Evolutionary conservation across 2,329 filamentous ascomycete species (phyloP).

Genomic region (Hymenoscyphus fructigenus): DNA sequence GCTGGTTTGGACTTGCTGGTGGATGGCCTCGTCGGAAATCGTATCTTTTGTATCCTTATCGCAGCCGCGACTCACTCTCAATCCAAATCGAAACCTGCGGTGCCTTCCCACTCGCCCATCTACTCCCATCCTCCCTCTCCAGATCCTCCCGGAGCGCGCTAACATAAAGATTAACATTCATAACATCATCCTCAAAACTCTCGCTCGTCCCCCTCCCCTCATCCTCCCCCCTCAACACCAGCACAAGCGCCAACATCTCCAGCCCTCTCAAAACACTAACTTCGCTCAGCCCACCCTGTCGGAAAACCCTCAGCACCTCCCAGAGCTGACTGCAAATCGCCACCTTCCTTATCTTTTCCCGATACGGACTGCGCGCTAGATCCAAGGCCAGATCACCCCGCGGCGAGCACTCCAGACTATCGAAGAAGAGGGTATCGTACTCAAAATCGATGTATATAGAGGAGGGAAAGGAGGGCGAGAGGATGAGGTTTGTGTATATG

Average conservation of each 20-base stretch:
- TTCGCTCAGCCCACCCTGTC: constrained; percentile 27
- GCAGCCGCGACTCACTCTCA: background rate
- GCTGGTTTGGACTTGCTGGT: background rate
- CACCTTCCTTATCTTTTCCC: constrained; percentile 23
- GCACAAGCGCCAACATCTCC: constrained; percentile 28
- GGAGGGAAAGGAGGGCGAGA: constrained; percentile 26
- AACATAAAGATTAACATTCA: constrained; percentile 27
- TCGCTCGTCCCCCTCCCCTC: constrained; percentile 20
- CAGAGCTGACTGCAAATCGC: constrained; percentile 31
- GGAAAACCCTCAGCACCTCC: constrained; percentile 32
- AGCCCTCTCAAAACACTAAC: constrained; percentile 26
- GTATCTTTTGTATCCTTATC: background rate
- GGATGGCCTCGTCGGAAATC: background rate
- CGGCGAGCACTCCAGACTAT: constrained; percentile 31
- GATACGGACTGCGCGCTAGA: constrained; percentile 24
- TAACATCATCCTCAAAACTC: constrained; percentile 20
- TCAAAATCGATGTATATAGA: constrained; percentile 29
- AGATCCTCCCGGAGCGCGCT: constrained; percentile 26
- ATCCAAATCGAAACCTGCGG: constrained; percentile 32
- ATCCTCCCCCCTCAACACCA: constrained; percentile 27
- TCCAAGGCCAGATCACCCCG: constrained; percentile 31
- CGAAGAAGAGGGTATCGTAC: constrained; percentile 32
- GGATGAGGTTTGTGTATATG: constrained; percentile 26
- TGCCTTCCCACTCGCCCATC: constrained; percentile 14
- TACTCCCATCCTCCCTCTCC: constrained; percentile 17